Base-by-base conservation (phyloP, 129 eudicot species). In the Centella asiatica region DNA sequence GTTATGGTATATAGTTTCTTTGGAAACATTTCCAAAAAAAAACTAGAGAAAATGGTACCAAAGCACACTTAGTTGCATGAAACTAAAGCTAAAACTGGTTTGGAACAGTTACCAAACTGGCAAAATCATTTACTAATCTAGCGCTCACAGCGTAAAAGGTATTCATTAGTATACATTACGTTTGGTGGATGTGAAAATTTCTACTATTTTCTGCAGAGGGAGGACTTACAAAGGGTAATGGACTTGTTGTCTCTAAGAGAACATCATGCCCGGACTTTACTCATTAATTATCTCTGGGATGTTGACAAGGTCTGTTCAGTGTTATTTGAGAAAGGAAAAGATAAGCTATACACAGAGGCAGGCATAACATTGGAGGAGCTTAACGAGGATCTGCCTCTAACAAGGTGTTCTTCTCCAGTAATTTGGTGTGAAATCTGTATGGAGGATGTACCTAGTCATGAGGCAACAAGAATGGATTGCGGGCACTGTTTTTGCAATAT, bases 281-380 rank as follows among this genome's bases (percentile, higher is more conserved):
- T 51, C 9, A 51, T 51, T 8, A 8, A 51, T 51, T 51, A 51
- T 26, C 32, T 31, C 32, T 51, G 57, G 57, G 57, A 51, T 51
- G 32, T 24, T 26, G 28, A 51, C 32, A 51, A 22, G 57, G 15
- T 51, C 31, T 51, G 6, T 23, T 17, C 15, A 8, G 62, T 57
- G 62, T 57, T 57, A 23, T 33, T 57, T 33, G 62, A 57, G 44
- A 57, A 57, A 27, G 62, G 62, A 10, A 57, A 57, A 57, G 42
- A 29, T 57, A 31, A 31, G 4, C 5, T 57, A 32, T 57, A 29
- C 32, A 5, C 44, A 15, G 25, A 31, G 36, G 62, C 44, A 28
- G 62, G 62, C 32, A 34, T 57, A 57, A 29, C 42, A 57, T 17
- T 14, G 23, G 62, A 57, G 62, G 60, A 25, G 18, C 60, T 9